Base-by-base conservation (phyloP, 805 yeast species). In the Kodamaea kakaduensis region DNA sequence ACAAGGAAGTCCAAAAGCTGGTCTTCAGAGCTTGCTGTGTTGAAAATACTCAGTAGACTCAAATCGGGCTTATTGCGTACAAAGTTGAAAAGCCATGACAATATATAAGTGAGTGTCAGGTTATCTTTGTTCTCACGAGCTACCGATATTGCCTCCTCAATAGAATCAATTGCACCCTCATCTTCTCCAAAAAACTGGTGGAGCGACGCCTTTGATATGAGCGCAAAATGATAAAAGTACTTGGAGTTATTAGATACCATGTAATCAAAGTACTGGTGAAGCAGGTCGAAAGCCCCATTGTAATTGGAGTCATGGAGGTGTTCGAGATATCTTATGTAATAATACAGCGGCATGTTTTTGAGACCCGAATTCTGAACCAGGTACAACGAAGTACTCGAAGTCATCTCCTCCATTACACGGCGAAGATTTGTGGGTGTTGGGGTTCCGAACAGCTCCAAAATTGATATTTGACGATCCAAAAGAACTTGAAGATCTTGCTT, bases 91-190 rank as follows among this genome's bases (percentile, higher is more conserved):
- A 86, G 63, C 88, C 93, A 83, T 7, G 86, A 70, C 32, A 87
- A 61, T 10, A 87, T 70, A 46, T 78, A 78, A 17, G 84, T 81
- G 26, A 87, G 66, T 17, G 94, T 84, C 9, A 71, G 66, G 37
- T 75, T 69, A 54, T 89, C 96, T 42, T 79, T 79, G 47, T 82
- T 81, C 48, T 88, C 96, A 45, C 96, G 65, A 0, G 96, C 96
- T 3, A 88, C 87, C 5, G 83, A 69, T 2, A 87, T 82, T 0
- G 96, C 93, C 54, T 88, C 96, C 43, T 83, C 86, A 6, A 87
- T 83, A 1, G 95, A 81, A 44, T 81, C 70, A 9, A 86, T 54
- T 0, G 96, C 95, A 40, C 81, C 81, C 9, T 69, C 70, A 43
- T 73, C 73, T 37, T 79, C 77, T 18, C 79, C 78, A 52, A 82